Evolutionary conservation across 2,329 filamentous ascomycete species (phyloP), one percentile per base, ranked within the genome.

Genomic region (Sporothrix luriei): DNA sequence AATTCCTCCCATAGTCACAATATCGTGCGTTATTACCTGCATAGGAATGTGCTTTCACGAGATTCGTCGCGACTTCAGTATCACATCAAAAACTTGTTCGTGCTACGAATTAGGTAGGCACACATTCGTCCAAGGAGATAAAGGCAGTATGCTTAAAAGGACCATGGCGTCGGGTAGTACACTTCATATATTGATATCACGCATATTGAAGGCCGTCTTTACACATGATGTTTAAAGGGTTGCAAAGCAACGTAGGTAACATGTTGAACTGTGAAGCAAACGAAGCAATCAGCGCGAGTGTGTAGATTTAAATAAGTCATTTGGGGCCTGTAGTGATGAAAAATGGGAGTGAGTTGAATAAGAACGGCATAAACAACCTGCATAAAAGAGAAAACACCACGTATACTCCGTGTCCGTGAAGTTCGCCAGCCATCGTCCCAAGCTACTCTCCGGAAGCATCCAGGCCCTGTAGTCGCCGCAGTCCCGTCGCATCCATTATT

Each of bases 401-500:
- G 13, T 6, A 40, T 24, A 61, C 55, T 61, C 55, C 33, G 33
- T 43, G 19, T n/a, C 33, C 33, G n/a, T 43, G 29, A 33, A 55
- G 19, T 55, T 33, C 52, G 52, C 52, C 52, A n/a, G 16, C 26
- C 26, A 19, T 33, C 26, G 2, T 33, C 26, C 52, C 52, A 26
- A 55, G 19, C 29, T 33, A 16, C 52, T n/a, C 52, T 26, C 55
- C 33, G 16, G 7, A 21, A n/a, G 14, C 19, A 10, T 43, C 29
- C n/a, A 24, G 38, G 5, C 33, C n/a, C 10, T 13, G 38, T 33
- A 21, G 43, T 21, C n/a, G 24, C 21, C 33, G 55, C 21, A 61
- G 38, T 43, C 33, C 55, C 55, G 9, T 40, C 55, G 14, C 33
- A 43, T 43, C n/a, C 33, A 61, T 61, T 61, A 61, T 21, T 57